Base-by-base conservation (phyloP, 2,329 filamentous ascomycete genomes). In the Epichloe sibirici region DNA sequence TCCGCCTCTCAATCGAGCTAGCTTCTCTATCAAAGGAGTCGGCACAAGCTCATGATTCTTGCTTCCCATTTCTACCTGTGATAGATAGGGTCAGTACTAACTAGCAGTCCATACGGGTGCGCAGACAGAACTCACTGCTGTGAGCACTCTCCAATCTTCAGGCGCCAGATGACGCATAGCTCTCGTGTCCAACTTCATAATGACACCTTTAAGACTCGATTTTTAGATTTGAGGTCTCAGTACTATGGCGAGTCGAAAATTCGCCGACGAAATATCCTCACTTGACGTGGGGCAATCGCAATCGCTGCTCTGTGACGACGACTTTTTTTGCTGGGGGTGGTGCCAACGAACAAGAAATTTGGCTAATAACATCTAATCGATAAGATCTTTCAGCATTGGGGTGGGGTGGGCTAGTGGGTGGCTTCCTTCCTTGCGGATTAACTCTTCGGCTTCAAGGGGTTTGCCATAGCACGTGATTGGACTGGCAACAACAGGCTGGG, bases 31-130 rank as follows among this genome's bases (percentile, higher is more conserved):
- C 58, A 97, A 70, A 4, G 88, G 74, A 13, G 91, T 97, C 7
- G 93, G 93, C 2, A 98, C 91, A 53, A 98, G 79, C 72, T 98
- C 93, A 74, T 98, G 93, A 71, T 97, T 97, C 68, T 88, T 90
- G 70, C 87, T 94, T 64, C 90, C 91, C 71, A 85, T 83, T 69
- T 98, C 93, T 62, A 94, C 88, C 90, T 95, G 68, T 52, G 39
- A 11, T 25, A 39, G 39, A 11, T 25, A 39, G 6, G 31, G n/a
- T 49, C 37, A 50, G 51, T 49, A 49, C n/a, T 21, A n/a, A 13
- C 35, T 12, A 49, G 31, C 31, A 35, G 25, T 7, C 11, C 15
- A 34, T n/a, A 49, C 7, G 13, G 35, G 48, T 31, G 17, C 40
- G n/a, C 39, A 51, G 62, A 55, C 57, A 38, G 31, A 46, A 70